These are phyloP conservation scores for Rubia balearica DNA, from an alignment of 305 asterid genomes.

Conservation along the genomic window DNA sequence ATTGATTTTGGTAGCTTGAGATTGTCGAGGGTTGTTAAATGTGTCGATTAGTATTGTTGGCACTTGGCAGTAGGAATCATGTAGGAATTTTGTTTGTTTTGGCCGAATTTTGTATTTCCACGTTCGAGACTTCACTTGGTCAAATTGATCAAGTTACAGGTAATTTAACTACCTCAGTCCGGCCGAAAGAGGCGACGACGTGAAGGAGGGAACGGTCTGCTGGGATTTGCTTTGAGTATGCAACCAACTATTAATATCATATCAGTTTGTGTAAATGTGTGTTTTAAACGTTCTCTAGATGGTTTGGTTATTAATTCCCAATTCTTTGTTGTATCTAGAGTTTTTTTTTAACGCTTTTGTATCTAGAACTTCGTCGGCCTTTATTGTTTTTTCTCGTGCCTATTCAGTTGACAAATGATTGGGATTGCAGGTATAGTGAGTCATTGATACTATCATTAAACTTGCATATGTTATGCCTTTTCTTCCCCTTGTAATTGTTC, in stretches of 20 bases:
- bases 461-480: conserved; percentile 5
- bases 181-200: no score
- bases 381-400: conserved; percentile 16
- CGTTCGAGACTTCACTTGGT: no score
- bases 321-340: conserved; percentile 29
- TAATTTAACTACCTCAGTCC: no score
- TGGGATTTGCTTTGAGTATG: conserved; percentile 32
- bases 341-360: no score
- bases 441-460: conserved; percentile 11
- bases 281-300: conserved; percentile 9
- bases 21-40: no score
- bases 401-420: conserved; percentile 18
- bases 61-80: no score
- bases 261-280: conserved; percentile 21
- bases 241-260: conserved; percentile 10
- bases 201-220: no score
- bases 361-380: conserved; percentile 21
- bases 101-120: no score
- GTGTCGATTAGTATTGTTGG: no score
- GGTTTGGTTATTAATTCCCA: conserved; percentile 24
- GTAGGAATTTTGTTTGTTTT: no score
- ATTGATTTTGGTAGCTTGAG: no score
- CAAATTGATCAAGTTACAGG: no score
- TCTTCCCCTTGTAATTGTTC: conserved; percentile 9
- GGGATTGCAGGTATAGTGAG: conserved; percentile 16